phyloP scores from a whole-genome alignment of 352 stramenopile genomes.

The Phytophthora lateralis region DNA sequence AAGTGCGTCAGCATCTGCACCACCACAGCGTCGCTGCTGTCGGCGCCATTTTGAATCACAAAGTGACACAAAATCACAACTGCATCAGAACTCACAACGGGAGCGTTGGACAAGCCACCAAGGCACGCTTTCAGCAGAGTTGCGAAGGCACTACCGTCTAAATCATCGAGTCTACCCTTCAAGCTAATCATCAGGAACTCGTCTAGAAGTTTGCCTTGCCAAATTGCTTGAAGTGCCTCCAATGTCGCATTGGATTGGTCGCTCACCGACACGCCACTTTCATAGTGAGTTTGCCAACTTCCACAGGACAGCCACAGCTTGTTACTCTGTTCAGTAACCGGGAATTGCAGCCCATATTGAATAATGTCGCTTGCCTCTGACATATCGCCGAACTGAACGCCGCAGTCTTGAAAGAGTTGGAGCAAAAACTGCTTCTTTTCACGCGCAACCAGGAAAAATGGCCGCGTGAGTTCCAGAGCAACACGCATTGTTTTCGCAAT shows the following conservation, averaged over 20 bases:
- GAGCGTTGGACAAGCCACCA: constrained; percentile 43
- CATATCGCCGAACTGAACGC: constrained; percentile 74
- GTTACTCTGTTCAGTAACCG: constrained; percentile 40
- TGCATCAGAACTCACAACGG: constrained; percentile 68
- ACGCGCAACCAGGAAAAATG: constrained; percentile 53
- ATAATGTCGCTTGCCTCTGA: constrained; percentile 61
- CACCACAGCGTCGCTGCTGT: constrained; percentile 48
- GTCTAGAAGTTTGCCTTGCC: constrained; percentile 76
- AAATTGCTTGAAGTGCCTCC: constrained; percentile 54
- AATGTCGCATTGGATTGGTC: constrained; percentile 26
- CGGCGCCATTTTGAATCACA: constrained; percentile 45
- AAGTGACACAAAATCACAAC: constrained; percentile 80
- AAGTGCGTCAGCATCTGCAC: constrained; percentile 69
- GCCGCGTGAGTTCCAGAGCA: constrained; percentile 45
- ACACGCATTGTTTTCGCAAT: constrained; percentile 32
- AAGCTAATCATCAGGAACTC: constrained; percentile 84
- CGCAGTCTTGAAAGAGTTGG: constrained; percentile 70
- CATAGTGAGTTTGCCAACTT: constrained; percentile 51
- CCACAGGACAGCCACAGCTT: constrained; percentile 62
- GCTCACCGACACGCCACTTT: constrained; percentile 3
- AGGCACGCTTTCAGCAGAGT: constrained; percentile 60
- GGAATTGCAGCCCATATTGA: constrained; percentile 60
- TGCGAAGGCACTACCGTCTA: constrained; percentile 55
- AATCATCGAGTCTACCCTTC: constrained; percentile 72
- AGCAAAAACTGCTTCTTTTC: constrained; percentile 78